Evolutionary conservation across 129 eudicot species (phyloP), one percentile per base, ranked within the genome.

Genomic region (Mikania micrantha): DNA sequence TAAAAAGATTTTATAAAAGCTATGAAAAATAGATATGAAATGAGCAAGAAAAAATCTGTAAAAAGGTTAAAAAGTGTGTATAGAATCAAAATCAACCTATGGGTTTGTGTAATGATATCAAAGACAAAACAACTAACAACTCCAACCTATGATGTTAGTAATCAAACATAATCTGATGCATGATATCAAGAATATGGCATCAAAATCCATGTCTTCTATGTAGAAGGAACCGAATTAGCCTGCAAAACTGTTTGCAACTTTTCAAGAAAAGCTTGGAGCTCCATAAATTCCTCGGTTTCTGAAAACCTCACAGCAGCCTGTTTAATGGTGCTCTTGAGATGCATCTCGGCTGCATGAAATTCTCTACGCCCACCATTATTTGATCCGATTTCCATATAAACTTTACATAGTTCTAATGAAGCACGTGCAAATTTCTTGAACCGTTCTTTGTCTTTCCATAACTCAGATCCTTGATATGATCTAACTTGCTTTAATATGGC

Each of bases 401-500:
- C 90, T 74, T 79, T 79, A 65, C 93, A 86, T 10, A 93, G 92
- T 60, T 93, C 90, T 83, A 93, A 85, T 5, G 95, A 89, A 54
- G 99, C 99, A 57, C 38, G 73, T 27, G 88, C 90, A 82, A 80
- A 93, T 75, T 89, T 93, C 81, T 65, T 82, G 75, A 93, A 93
- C 11, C 90, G 84, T 4, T 74, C 93, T 64, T 62, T 63, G 5
- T 93, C 95, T 67, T 73, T 81, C 95, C 95, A 89, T 27, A 93
- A 65, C 40, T 93, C 92, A n/a, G 86, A 82, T 53, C 99, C 99
- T 74, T 84, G 83, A 62, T 80, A 87, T 9, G 96, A 81, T 72
- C 98, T 86, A 53, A 88, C 95, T 70, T 93, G 96, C 88, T 84
- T 88, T 16, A 86, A 74, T 9, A 84, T 71, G 11, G 98, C 98